Base-by-base conservation (phyloP, 2,329 filamentous ascomycete species). In the Trichoderma polysporum region DNA sequence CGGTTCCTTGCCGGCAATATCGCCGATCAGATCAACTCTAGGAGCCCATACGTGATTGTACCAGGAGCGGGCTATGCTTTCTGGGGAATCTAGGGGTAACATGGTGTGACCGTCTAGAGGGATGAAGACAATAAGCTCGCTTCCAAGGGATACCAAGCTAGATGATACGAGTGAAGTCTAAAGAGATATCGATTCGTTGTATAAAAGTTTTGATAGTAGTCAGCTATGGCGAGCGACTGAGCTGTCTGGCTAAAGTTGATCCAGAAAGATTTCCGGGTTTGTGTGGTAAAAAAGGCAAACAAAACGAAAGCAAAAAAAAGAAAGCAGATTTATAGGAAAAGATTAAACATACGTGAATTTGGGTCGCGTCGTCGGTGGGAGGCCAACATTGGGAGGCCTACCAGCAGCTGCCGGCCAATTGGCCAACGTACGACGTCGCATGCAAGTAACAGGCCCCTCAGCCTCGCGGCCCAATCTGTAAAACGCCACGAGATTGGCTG, bases 1-100 rank as follows among this genome's bases (percentile, higher is more conserved):
- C 12, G 90, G 81, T 73, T 92, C 90, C 68, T 86, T 87, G 25
- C 91, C 90, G 3, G 89, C 90, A 76, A 91, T 93, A 74, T 93
- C 91, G 47, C 91, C 90, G 4, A 93, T 86, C 2, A 93, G 83
- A 71, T 92, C 89, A 31, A 91, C 82, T n/a, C 69, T 73, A 7
- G 74, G 73, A 3, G 77, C 73, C 15, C 57, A 69, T 22, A 69
- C 15, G 12, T 39, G 22, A 45, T 35, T 25, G 33, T 68, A 68
- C 66, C 66, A 68, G 13, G 12, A 37, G 15, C 10, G 29, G 10
- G 66, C 12, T 5, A 9, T 4, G 39, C n/a, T 33, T 10, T 65
- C 52, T 57, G 37, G 3, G 1, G 31, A 15, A 25, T 57, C 31
- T n/a, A 13, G 2, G 10, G 37, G 7, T 1, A 2, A 17, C 53